Conservation (phyloP, 495 filamentous ascomycete species). For the Chaetomium cochliodes region DNA sequence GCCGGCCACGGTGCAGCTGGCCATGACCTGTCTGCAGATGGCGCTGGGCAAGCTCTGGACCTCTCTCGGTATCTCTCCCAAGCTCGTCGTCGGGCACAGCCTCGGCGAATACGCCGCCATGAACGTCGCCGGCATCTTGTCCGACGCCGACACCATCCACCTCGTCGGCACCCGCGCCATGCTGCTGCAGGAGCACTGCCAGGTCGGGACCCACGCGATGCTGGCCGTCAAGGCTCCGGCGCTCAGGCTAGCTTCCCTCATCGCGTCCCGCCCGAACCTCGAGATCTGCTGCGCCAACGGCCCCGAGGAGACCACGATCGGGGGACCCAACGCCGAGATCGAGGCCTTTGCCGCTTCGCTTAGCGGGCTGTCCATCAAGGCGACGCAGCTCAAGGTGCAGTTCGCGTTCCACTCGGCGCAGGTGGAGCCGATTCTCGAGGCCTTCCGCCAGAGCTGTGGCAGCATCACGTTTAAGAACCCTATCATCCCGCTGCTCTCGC, state of each 20-base stretch:
- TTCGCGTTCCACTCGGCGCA: conserved; percentile 80
- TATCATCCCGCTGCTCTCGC: conserved; percentile 62
- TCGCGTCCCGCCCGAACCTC: conserved; percentile 16
- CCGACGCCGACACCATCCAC: conserved; percentile 71
- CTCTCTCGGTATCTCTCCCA: conserved; percentile 69
- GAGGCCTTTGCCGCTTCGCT: conserved; percentile 56
- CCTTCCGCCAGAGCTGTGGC: conserved; percentile 55
- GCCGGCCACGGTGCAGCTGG: conserved; percentile 73
- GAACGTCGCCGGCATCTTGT: conserved; percentile 73
- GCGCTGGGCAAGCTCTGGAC: conserved; percentile 73
- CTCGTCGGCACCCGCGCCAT: conserved; percentile 72
- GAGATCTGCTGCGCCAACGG: conserved; percentile 61
- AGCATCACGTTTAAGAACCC: conserved; percentile 61
- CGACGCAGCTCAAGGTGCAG: conserved; percentile 63
- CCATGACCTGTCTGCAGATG: conserved; percentile 73
- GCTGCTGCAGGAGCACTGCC: conserved; percentile 66
- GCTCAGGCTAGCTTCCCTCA: conserved; percentile 34
- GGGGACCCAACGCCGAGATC: conserved; percentile 52
- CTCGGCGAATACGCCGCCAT: conserved; percentile 82
- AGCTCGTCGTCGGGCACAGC: conserved; percentile 79
- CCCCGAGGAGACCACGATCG: conserved; percentile 57
- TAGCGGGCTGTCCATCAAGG: conserved; percentile 56
- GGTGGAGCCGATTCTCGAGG: conserved; percentile 67
- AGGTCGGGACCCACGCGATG: conserved; percentile 66
- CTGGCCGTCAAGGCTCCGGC: conserved; percentile 52